Evolutionary conservation across 306 rosid genomes (phyloP), one percentile per base, ranked within the genome.

Genomic region (Vigna angularis): DNA sequence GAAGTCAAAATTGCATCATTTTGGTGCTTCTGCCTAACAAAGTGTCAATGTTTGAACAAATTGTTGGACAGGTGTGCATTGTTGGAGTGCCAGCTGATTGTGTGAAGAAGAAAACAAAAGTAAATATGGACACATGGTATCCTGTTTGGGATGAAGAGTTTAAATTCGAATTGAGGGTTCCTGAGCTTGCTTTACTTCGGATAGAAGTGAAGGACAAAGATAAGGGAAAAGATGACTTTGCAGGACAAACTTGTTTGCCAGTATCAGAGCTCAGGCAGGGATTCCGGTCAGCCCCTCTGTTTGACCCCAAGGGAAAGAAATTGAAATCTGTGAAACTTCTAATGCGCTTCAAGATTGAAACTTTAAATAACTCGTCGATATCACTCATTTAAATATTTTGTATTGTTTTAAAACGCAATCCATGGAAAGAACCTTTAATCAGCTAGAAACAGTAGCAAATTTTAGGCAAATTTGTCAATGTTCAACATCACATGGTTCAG

Each of bases 101-200:
- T 49, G 69, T 15, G 3, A 94, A 88, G 86, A 73, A 78, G 73
- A 86, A 73, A 70, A 94, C 97, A 52, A 83, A 57, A 18, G 86
- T 80, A 38, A 81, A 85, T 1, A 81, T 48, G 67, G 93, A 94
- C 63, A 79, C 86, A 1, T 94, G 97, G 98, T 61, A 78, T 51
- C 98, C 98, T 18, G 73, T 89, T 57, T 90, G 98, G 98, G 88
- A 88, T 36, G 90, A 92, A 82, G 98, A 94, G 75, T 90, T 92
- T 47, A 81, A 77, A 49, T 94, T 88, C 79, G 78, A 84, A 16
- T 66, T 94, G 49, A 90, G 92, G 4, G 85, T 92, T 64, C 98
- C 98, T 0, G 95, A 94, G 83, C 89, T 94, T 10, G 98, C 91
- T 10, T 72, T 94, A 87, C 90, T 94, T 3, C 76, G 89, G 66